A percentile compares a stretch with the other conserved stretches of the same genome.
Conservation (phyloP, 441 rosid species). For the Adansonia rubrostipa region DNA sequence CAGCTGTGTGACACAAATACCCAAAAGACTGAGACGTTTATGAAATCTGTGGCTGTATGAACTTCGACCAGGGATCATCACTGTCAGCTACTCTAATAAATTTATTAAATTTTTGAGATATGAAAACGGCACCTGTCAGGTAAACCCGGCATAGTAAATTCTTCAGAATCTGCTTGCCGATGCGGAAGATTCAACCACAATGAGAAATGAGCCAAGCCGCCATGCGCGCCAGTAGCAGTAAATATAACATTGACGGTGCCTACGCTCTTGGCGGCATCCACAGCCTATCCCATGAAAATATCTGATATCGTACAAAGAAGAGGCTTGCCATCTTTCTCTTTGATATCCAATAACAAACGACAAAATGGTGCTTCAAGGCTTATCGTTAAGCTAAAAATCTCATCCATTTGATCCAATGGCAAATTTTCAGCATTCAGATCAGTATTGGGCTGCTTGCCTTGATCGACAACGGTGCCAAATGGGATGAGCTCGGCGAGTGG, state of each 20-base stretch:
- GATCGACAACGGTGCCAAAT: slow-evolving; percentile 34
- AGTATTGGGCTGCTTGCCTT: slow-evolving; percentile 42
- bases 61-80: slow-evolving; percentile 46
- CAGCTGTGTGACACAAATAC: slow-evolving; percentile 42
- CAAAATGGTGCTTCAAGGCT: slow-evolving; percentile 32
- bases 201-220: slow-evolving; percentile 41
- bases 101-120: slow-evolving; percentile 39
- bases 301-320: slow-evolving; percentile 48
- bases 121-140: slow-evolving; percentile 46
- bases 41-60: slow-evolving; percentile 41
- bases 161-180: slow-evolving; percentile 27
- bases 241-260: slow-evolving; percentile 40
- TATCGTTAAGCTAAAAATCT: slow-evolving; percentile 18
- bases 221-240: slow-evolving; percentile 47
- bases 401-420: slow-evolving; percentile 30
- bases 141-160: slow-evolving; percentile 50
- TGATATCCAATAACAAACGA: slow-evolving; percentile 28
- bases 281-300: slow-evolving; percentile 48
- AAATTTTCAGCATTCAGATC: slow-evolving; percentile 56
- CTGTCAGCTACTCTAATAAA: slow-evolving; percentile 41
- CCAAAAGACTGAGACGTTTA: slow-evolving; percentile 38
- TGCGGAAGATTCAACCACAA: slow-evolving; percentile 55
- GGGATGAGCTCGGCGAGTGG: slow-evolving; percentile 43
- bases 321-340: slow-evolving; percentile 33
- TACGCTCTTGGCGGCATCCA: slow-evolving; percentile 34